These are phyloP conservation scores for Amaranthus cruentus DNA, from an alignment of 148 eudicot genomes.

Conservation along the genomic window DNA sequence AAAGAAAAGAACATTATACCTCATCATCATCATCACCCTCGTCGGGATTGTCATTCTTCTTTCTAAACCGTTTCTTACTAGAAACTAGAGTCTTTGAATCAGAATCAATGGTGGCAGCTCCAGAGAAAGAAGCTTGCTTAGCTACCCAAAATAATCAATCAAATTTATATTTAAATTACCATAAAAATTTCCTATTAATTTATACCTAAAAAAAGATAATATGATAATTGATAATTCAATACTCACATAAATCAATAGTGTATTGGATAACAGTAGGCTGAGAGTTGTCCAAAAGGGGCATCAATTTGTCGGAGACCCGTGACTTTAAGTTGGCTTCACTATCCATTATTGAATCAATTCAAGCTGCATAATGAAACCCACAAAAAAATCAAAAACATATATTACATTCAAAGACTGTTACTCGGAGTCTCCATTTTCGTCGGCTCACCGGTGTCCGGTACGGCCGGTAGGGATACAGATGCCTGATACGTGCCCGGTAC, in stretches of 20 bases:
- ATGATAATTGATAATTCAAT: neutral
- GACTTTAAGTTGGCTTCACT: slow-evolving; percentile 55
- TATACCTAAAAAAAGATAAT: neutral
- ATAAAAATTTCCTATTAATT: neutral
- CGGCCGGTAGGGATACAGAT: no score
- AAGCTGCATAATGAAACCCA: no score
- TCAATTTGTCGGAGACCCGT: slow-evolving; percentile 89
- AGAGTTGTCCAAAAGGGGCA: slow-evolving; percentile 70
- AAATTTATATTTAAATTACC: neutral
- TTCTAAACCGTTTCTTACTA: neutral
- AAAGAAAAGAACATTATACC: slow-evolving; percentile 41
- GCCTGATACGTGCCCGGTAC: no score
- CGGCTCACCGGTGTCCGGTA: no score
- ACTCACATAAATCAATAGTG: slow-evolving; percentile 60
- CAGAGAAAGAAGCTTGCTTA: slow-evolving; percentile 67
- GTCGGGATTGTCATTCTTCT: neutral
- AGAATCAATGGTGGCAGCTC: slow-evolving; percentile 3
- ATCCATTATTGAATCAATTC: slow-evolving; percentile 35
- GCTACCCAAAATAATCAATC: slow-evolving; percentile 34
- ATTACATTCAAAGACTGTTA: no score
- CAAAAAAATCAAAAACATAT: no score
- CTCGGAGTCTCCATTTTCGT: no score
- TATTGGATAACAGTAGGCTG: slow-evolving; percentile 67
- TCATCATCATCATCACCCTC: neutral
- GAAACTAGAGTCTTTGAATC: neutral